Conservation (phyloP, 148 eudicot genomes). For the Cornus kousa region DNA sequence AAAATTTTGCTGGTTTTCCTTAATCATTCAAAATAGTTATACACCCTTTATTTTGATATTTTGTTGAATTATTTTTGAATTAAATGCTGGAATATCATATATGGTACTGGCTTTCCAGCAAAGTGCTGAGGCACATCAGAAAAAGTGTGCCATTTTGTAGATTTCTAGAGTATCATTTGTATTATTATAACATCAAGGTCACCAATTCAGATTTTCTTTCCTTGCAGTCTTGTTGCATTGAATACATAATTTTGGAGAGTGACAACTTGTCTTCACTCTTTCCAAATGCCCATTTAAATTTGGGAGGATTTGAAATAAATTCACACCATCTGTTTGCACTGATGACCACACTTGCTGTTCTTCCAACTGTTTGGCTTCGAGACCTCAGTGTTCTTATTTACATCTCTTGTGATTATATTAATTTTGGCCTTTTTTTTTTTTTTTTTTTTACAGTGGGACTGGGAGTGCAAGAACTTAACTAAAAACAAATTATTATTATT, state of each 20-base stretch:
- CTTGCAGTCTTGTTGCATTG: conserved; percentile 79
- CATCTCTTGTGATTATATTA: conserved; percentile 66
- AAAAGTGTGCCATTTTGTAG: too few species aligned
- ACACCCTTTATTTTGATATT: not conserved
- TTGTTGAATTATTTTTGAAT: too few species aligned
- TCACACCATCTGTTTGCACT: conserved; percentile 71
- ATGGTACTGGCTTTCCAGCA: too few species aligned
- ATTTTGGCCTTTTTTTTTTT: not conserved
- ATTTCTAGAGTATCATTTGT: not conserved
- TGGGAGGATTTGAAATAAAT: conserved; percentile 44
- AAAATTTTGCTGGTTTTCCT: not conserved
- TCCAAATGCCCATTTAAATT: conserved; percentile 66
- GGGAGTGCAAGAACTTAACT: not conserved
- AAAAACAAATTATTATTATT: not conserved
- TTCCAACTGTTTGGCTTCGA: conserved; percentile 87
- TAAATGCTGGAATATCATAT: too few species aligned
- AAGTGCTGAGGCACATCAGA: too few species aligned
- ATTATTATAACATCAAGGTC: not conserved
- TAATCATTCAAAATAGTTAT: too few species aligned
- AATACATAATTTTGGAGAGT: conserved; percentile 84
- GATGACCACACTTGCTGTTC: conserved; percentile 61
- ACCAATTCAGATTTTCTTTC: conserved; percentile 1
- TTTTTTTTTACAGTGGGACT: not conserved
- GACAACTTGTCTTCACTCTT: conserved; percentile 84
- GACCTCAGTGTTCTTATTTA: conserved; percentile 83